Evolutionary conservation across 2,329 filamentous ascomycete species (phyloP).

Genomic region (Pseudocercospora pini-densiflorae): DNA sequence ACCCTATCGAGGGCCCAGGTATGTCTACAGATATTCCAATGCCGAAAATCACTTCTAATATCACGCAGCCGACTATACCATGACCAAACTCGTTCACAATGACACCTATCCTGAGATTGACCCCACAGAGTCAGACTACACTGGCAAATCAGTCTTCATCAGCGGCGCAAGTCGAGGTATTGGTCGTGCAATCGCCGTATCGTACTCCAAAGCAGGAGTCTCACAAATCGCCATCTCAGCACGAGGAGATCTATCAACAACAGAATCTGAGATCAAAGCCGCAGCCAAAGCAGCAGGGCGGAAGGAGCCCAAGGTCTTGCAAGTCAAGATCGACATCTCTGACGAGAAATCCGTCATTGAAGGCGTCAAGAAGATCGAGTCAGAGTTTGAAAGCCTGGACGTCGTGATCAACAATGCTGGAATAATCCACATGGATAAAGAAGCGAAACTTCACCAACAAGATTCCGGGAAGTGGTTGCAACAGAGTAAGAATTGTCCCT

Average conservation of each 20-base stretch:
- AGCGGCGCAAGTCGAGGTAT: slow-evolving; percentile 50
- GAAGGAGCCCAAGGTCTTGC: slow-evolving; percentile 47
- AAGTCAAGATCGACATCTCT: slow-evolving; percentile 51
- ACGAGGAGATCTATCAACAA: slow-evolving; percentile 51
- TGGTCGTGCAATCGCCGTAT: slow-evolving; percentile 58
- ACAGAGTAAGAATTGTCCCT: slow-evolving; percentile 40
- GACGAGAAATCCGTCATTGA: slow-evolving; percentile 43
- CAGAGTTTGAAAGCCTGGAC: slow-evolving; percentile 41
- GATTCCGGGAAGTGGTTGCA: slow-evolving; percentile 52
- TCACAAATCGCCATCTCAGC: slow-evolving; percentile 59
- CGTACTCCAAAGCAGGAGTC: slow-evolving; percentile 60
- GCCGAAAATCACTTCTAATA: not conserved
- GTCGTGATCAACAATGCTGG: slow-evolving; percentile 47
- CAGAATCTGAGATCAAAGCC: slow-evolving; percentile 42
- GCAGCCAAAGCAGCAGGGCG: slow-evolving; percentile 44
- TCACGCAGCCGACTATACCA: slow-evolving; percentile 30
- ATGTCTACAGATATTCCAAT: not conserved
- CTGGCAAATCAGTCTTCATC: slow-evolving; percentile 54
- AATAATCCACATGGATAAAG: slow-evolving; percentile 16
- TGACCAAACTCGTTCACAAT: slow-evolving; percentile 32
- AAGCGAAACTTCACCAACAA: slow-evolving; percentile 22
- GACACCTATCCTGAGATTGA: slow-evolving; percentile 59
- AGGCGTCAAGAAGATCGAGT: slow-evolving; percentile 41
- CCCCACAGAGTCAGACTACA: slow-evolving; percentile 37
- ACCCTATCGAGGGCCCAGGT: slow-evolving; percentile 29